Evolutionary conservation across 2,329 filamentous ascomycete species (phyloP).

Genomic region (Fusarium phyllophilum): DNA sequence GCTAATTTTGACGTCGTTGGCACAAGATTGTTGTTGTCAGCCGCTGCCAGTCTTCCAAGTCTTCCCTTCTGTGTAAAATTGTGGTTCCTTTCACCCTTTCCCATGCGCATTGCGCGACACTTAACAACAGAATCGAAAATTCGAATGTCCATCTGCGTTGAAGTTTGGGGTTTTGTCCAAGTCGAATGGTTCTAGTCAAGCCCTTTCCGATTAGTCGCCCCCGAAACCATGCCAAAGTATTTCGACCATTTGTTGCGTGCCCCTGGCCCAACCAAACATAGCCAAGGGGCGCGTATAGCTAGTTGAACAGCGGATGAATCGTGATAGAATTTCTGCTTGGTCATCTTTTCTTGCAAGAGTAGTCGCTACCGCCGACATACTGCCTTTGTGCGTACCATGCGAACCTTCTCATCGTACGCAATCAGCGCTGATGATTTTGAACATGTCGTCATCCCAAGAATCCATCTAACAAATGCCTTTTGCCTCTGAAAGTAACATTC

Average conservation of each 20-base stretch:
- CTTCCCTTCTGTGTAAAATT: background rate
- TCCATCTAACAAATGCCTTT: background rate
- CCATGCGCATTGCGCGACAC: background rate
- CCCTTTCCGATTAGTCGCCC: background rate
- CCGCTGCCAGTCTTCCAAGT: background rate
- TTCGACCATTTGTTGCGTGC: background rate
- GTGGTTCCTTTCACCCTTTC: background rate
- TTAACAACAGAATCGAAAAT: background rate
- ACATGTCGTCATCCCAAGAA: conserved; percentile 1
- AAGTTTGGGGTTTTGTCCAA: background rate
- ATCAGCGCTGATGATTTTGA: background rate
- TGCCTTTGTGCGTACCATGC: conserved; percentile 18
- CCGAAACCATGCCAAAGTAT: background rate
- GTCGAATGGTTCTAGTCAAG: background rate
- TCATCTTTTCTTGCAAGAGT: background rate
- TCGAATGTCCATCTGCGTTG: background rate
- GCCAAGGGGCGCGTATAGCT: background rate
- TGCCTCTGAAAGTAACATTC: background rate
- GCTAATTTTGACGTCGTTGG: background rate
- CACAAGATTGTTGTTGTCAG: background rate
- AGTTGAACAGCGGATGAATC: background rate
- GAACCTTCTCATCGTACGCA: background rate
- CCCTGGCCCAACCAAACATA: background rate
- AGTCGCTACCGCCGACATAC: background rate
- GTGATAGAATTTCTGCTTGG: background rate